Conservation (phyloP, 23 red algal genomes). For the Gracilaria domingensis region DNA sequence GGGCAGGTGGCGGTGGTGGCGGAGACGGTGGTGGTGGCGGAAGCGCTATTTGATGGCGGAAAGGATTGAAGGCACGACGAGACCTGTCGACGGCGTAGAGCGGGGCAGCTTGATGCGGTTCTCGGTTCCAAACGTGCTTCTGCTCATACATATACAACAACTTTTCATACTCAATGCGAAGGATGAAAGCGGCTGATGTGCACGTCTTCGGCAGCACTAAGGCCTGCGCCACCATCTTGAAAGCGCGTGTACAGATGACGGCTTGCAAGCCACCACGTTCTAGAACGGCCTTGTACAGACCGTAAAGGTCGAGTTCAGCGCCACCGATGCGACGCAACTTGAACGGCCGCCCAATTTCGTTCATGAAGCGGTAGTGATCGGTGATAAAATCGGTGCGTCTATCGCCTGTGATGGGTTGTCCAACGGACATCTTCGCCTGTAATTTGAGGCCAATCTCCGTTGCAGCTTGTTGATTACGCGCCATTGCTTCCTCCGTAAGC, state of each 20-base stretch:
- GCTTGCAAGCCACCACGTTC: slow-evolving; percentile 86
- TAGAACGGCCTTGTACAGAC: slow-evolving; percentile 76
- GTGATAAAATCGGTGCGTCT: slow-evolving; percentile 56
- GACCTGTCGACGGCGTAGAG: slow-evolving; percentile 49
- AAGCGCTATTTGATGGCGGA: slow-evolving; percentile 9
- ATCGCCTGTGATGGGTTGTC: slow-evolving; percentile 29
- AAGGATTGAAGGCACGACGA: slow-evolving; percentile 7
- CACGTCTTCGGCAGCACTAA: slow-evolving; percentile 82
- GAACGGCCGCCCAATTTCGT: slow-evolving; percentile 61
- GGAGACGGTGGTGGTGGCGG: slow-evolving; percentile 18
- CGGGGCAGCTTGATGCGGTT: slow-evolving; percentile 35
- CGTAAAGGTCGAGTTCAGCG: slow-evolving; percentile 79
- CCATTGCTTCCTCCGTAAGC: slow-evolving; percentile 7
- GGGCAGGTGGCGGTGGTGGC: slow-evolving; percentile 3
- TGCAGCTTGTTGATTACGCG: slow-evolving; percentile 37
- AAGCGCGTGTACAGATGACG: slow-evolving; percentile 86
- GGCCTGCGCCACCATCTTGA: slow-evolving; percentile 80
- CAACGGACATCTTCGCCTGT: slow-evolving; percentile 10
- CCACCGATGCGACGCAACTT: slow-evolving; percentile 83
- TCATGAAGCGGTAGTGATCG: slow-evolving; percentile 58
- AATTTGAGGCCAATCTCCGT: slow-evolving; percentile 45
- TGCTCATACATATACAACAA: slow-evolving; percentile 92
- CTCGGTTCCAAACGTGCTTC: slow-evolving; percentile 66
- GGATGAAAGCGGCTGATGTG: slow-evolving; percentile 88
- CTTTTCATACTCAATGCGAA: slow-evolving; percentile 87